phyloP scores from a whole-genome alignment of 768 basidiomycete species.

The Xanthoconium purpureum region DNA sequence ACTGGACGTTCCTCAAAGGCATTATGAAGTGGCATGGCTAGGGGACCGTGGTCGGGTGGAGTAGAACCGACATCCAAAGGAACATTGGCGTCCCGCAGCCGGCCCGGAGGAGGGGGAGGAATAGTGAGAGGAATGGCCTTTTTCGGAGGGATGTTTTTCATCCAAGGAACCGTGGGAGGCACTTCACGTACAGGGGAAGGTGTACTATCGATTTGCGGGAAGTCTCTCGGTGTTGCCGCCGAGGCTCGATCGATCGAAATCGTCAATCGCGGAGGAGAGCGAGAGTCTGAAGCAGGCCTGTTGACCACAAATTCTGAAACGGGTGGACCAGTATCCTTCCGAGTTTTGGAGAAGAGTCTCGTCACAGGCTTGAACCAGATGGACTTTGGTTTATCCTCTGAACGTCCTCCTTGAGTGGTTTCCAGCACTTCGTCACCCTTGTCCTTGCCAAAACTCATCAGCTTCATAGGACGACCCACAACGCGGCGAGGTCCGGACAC shows the following conservation, averaged over 20 bases:
- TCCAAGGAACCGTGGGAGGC: slow-evolving; percentile 26
- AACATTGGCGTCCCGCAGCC: slow-evolving; percentile 34
- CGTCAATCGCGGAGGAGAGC: slow-evolving; percentile 35
- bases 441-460: slow-evolving; percentile 46
- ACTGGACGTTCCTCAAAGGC: slow-evolving; percentile 32
- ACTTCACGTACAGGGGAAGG: slow-evolving; percentile 22
- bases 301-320: slow-evolving; percentile 21
- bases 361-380: slow-evolving; percentile 39
- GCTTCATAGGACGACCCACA: slow-evolving; percentile 37
- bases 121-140: slow-evolving; percentile 35
- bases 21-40: slow-evolving; percentile 43
- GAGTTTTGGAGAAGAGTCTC: slow-evolving; percentile 23
- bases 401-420: slow-evolving; percentile 11
- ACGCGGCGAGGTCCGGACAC: slow-evolving; percentile 24
- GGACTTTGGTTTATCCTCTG: slow-evolving; percentile 26
- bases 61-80: slow-evolving; percentile 35
- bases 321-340: slow-evolving; percentile 13
- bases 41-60: slow-evolving; percentile 21
- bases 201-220: slow-evolving; percentile 31
- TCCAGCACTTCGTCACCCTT: slow-evolving; percentile 26
- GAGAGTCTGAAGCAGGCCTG: slow-evolving; percentile 10
- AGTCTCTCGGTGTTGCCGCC: slow-evolving; percentile 19
- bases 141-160: slow-evolving; percentile 23
- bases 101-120: slow-evolving; percentile 31
- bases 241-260: slow-evolving; percentile 44